Evolutionary conservation across 2,329 filamentous ascomycete genomes (phyloP).

Genomic region (Pyrenochaeta sp.): DNA sequence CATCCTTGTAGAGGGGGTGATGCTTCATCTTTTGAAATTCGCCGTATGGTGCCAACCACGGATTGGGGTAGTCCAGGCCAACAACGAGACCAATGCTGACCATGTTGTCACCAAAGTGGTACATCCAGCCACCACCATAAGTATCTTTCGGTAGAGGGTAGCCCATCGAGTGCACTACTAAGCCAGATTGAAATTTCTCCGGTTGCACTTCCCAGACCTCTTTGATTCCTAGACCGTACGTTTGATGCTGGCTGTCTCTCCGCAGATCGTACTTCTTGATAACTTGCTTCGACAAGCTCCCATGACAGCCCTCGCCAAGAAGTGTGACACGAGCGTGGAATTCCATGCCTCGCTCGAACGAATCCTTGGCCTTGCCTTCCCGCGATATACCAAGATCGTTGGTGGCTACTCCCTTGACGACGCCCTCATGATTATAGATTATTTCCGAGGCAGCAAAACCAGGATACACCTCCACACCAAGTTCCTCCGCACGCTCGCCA

Average conservation of each 20-base stretch:
- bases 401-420: constrained; percentile 92
- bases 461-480: constrained; percentile 95
- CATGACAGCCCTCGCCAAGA: constrained; percentile 94
- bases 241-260: constrained; percentile 89
- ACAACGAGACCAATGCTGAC: constrained; percentile 92
- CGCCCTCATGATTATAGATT: constrained; percentile 84
- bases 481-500: constrained; percentile 92
- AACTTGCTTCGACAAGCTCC: constrained; percentile 92
- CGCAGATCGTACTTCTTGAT: constrained; percentile 93
- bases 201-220: constrained; percentile 97
- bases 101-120: constrained; percentile 97
- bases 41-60: constrained; percentile 92
- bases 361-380: constrained; percentile 84
- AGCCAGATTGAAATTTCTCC: constrained; percentile 87
- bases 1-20: constrained; percentile 85
- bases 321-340: constrained; percentile 93
- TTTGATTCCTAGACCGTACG: constrained; percentile 92
- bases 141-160: constrained; percentile 88
- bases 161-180: constrained; percentile 89
- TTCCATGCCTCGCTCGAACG: constrained; percentile 97
- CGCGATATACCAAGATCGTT: constrained; percentile 90
- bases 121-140: constrained; percentile 99
- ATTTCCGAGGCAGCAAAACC: constrained; percentile 96
- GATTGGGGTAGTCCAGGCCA: constrained; percentile 94
- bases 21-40: constrained; percentile 99